Conservation (phyloP, 257 asterid genomes). For the Capsicum baccatum region DNA sequence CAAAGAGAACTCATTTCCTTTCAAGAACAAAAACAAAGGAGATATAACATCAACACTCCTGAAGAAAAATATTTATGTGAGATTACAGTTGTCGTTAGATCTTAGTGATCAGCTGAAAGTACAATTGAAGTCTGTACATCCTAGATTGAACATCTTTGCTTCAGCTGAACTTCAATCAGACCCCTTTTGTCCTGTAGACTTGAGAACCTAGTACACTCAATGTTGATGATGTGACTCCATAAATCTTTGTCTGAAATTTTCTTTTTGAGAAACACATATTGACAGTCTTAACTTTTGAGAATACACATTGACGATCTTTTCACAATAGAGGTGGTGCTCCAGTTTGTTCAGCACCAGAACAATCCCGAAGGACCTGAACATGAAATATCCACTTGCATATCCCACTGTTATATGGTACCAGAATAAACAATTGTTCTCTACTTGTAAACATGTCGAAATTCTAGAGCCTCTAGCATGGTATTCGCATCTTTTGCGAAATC, state of each 20-base stretch:
- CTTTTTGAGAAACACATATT: neutral
- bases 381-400: neutral
- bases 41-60: neutral
- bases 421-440: neutral
- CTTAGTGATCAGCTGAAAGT: neutral
- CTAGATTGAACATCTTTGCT: neutral
- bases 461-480: neutral
- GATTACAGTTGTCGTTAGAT: neutral
- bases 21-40: neutral
- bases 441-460: neutral
- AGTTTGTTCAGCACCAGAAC: neutral
- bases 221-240: neutral
- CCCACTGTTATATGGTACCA: neutral
- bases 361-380: neutral
- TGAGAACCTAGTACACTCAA: neutral
- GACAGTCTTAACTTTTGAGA: neutral
- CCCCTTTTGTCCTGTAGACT: neutral
- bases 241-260: neutral
- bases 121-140: neutral
- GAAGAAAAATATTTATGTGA: neutral
- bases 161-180: constrained; percentile 9
- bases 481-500: neutral
- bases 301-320: neutral
- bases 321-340: neutral
- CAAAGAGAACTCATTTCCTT: neutral